Percentiles rank a stretch among this genome's conserved stretches.
These are phyloP conservation scores for Fusarium fracticaudum DNA, from an alignment of 2,329 filamentous ascomycete genomes.

Conservation along the genomic window DNA sequence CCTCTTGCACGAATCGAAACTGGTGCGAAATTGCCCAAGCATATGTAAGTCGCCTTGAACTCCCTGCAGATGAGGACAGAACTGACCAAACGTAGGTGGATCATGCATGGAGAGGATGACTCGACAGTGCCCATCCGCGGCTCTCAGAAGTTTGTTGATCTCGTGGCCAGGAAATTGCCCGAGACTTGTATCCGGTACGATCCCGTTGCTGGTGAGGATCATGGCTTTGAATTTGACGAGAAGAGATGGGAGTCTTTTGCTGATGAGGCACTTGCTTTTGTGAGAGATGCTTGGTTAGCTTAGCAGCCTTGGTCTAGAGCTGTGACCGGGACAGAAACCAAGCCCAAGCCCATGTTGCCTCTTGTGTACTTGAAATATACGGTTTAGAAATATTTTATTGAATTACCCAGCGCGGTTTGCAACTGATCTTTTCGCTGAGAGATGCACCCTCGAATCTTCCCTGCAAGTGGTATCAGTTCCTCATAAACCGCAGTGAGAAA, in stretches of 20 bases:
- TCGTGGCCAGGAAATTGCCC: constrained; percentile 3
- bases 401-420: too few relatives aligned
- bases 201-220: constrained; percentile 23
- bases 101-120: constrained; percentile 37
- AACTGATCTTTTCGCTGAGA: too few relatives aligned
- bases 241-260: constrained; percentile 25
- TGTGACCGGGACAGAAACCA: too few relatives aligned
- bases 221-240: constrained; percentile 36
- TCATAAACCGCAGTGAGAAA: too few relatives aligned
- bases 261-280: constrained; percentile 26
- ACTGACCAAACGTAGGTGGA: constrained; percentile 17
- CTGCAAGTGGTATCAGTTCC: too few relatives aligned
- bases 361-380: too few relatives aligned
- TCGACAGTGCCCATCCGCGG: constrained; percentile 5
- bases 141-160: constrained; percentile 12
- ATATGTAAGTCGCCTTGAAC: not conserved
- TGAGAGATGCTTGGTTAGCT: constrained; percentile 24
- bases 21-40: constrained; percentile 21
- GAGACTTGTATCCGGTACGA: constrained; percentile 27
- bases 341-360: too few relatives aligned
- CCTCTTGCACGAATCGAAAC: constrained; percentile 27
- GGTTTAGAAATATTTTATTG: too few relatives aligned
- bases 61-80: rapidly evolving
- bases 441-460: too few relatives aligned
- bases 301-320: not conserved